Evolutionary conservation across 192 early-diverging fungal species (phyloP).

Genomic region (Borealophlyctis nickersoniae): DNA sequence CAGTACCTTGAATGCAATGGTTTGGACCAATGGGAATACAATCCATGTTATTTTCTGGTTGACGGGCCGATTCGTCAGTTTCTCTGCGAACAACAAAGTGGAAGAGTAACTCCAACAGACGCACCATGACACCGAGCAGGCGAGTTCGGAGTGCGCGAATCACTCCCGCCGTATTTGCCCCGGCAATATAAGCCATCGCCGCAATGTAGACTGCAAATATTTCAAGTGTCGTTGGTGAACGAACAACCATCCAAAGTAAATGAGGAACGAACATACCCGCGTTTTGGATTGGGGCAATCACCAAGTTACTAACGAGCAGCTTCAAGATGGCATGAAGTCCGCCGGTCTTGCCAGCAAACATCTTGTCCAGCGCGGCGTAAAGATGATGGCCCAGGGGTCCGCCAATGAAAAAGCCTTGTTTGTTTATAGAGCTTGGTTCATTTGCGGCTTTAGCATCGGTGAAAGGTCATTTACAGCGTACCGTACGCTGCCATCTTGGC

Average conservation of each 20-base stretch:
- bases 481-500: slow-evolving; percentile 82
- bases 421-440: slow-evolving; percentile 1
- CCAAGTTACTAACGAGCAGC: slow-evolving; percentile 70
- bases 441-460: not conserved
- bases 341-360: slow-evolving; percentile 66
- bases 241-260: too few relatives aligned
- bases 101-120: too few relatives aligned
- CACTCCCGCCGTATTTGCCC: slow-evolving; percentile 57
- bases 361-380: slow-evolving; percentile 71
- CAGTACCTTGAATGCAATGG: slow-evolving; percentile 62
- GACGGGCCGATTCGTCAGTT: too few relatives aligned
- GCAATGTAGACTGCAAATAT: slow-evolving; percentile 66
- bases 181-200: slow-evolving; percentile 80
- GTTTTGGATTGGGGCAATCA: slow-evolving; percentile 85
- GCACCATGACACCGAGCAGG: slow-evolving; percentile 70
- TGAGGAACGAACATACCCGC: slow-evolving; percentile 50
- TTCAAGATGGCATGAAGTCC: slow-evolving; percentile 63
- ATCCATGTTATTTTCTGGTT: slow-evolving; percentile 55
- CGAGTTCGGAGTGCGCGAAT: slow-evolving; percentile 54
- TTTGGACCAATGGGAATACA: slow-evolving; percentile 75
- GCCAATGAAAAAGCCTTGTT: slow-evolving; percentile 69
- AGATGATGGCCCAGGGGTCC: slow-evolving; percentile 81
- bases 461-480: slow-evolving; percentile 19
- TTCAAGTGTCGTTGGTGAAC: too few relatives aligned
- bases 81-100: too few relatives aligned